Percentiles rank a stretch among this genome's conserved stretches.
Conservation (phyloP, 2,329 filamentous ascomycete genomes). For the Clarireedia sp. region DNA sequence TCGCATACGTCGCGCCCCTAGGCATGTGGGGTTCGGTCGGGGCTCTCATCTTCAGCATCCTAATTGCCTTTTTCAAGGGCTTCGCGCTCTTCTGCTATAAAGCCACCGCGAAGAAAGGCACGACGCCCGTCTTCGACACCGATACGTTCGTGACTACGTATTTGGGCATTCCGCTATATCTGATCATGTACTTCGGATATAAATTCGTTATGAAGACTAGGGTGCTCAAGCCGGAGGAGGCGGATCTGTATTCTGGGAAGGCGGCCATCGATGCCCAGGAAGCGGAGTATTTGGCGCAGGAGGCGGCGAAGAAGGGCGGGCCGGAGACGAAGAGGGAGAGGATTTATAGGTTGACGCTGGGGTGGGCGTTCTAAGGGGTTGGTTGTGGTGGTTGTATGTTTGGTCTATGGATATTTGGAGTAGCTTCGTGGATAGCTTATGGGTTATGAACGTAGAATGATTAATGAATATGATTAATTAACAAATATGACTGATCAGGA, state of each 20-base stretch:
- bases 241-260: slow-evolving; percentile 52
- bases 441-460: neutral
- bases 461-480: neutral
- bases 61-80: slow-evolving; percentile 79
- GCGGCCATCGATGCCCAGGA: slow-evolving; percentile 54
- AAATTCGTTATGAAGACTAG: slow-evolving; percentile 39
- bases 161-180: slow-evolving; percentile 54
- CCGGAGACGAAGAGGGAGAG: slow-evolving; percentile 10
- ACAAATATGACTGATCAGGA: neutral
- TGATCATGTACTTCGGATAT: slow-evolving; percentile 50
- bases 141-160: slow-evolving; percentile 60
- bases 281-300: slow-evolving; percentile 29
- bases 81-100: slow-evolving; percentile 56
- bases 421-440: neutral
- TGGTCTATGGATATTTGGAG: neutral
- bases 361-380: slow-evolving; percentile 10
- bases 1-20: slow-evolving; percentile 64
- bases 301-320: slow-evolving; percentile 14
- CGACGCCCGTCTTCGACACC: slow-evolving; percentile 49
- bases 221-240: slow-evolving; percentile 39
- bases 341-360: slow-evolving; percentile 11
- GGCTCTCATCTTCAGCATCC: slow-evolving; percentile 60
- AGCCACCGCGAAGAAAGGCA: slow-evolving; percentile 31
- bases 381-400: neutral
- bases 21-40: slow-evolving; percentile 62